Base-by-base conservation (phyloP, 1,284 basidiomycete species). In the Apiotrichum montevideense region DNA sequence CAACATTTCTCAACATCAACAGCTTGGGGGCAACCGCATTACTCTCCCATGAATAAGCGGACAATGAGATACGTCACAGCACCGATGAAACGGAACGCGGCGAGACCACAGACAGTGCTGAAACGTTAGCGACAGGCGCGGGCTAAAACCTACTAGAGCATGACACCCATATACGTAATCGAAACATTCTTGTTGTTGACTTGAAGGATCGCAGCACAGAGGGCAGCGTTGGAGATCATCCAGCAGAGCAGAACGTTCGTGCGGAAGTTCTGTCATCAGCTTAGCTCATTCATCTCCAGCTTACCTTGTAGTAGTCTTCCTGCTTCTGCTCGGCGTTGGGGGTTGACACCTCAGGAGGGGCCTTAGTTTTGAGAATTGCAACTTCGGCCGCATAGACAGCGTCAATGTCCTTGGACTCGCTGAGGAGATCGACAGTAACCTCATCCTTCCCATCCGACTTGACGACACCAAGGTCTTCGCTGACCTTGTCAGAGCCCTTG, bases 401-500 rank as follows among this genome's bases (percentile, higher is more conserved):
- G 70, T 92, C 87, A 73, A 93, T 88, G 68, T 95, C 93, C 67
- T 85, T 87, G 67, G 90, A 85, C 55, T 86, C 85, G 0, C 86
- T 85, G 1, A 90, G 88, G 0, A 94, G 82, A 6, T 81, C 81
- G 11, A 90, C 87, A 59, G 91, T 88, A 14, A 93, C 90, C n/a
- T 51, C 50, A 43, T 76, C 71, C 61, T 77, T 76, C 53, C 72
- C 69, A 61, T 68, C 69, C 6, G 73, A 68, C 65, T 84, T 84
- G 60, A 92, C 88, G 1, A 86, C 85, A 51, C 90, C 90, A 3
- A 94, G 82, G 66, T 91, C 88, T n/a, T 86, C 87, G 51, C 80
- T 82, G 39, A 87, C 82, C 68, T 86, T 90, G 77, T 91, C 90
- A 75, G 93, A 90, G 29, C 89, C 90, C 72, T 94, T 93, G 2